Evolutionary conservation across 768 basidiomycete species (phyloP), one percentile per base, ranked within the genome.

Genomic region (Lactarius sanguifluus): DNA sequence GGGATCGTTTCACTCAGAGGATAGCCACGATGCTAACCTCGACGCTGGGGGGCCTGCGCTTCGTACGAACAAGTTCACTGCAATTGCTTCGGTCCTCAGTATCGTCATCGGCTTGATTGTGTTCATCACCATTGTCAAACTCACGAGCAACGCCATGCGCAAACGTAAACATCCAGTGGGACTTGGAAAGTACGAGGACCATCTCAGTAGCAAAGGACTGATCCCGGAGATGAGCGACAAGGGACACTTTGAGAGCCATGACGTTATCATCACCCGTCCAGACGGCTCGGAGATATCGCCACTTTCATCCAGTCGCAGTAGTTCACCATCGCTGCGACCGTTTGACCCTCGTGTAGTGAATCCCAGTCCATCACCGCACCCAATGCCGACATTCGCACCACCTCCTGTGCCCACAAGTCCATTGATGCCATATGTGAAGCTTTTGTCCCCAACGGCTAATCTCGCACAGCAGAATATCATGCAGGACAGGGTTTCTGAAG

Each of bases 301-400:
- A 12, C 43, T 61, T 34, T 59, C 67, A 18, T 25, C 56, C 32
- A 28, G 34, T 43, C 66, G 62, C 36, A 40, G 32, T 23, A 38
- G 25, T 28, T 69, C 67, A n/a, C 62, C 60, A 25, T 69, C 63
- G 5, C 50, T 59, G 23, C 63, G 34, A 30, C 60, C 32, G 7
- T 61, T 69, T 40, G 18, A 23, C 43, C 40, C 20, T 20, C 59
- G 41, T 25, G 38, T 18, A 15, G 23, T 62, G 9, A 36, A 28
- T 41, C n/a, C 15, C 20, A 41, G 23, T 54, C 56, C 40, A 5
- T 43, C 69, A 10, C 63, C 62, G 23, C 25, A 50, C 9, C 69
- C 69, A 5, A 69, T 69, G 56, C 69, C 63, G 52, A 57, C 69
- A 40, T 69, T 70, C n/a, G 62, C 69, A n/a, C 69, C 67, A n/a